phyloP scores from a whole-genome alignment of 495 filamentous ascomycete genomes.

The Aspergillus sparsus region DNA sequence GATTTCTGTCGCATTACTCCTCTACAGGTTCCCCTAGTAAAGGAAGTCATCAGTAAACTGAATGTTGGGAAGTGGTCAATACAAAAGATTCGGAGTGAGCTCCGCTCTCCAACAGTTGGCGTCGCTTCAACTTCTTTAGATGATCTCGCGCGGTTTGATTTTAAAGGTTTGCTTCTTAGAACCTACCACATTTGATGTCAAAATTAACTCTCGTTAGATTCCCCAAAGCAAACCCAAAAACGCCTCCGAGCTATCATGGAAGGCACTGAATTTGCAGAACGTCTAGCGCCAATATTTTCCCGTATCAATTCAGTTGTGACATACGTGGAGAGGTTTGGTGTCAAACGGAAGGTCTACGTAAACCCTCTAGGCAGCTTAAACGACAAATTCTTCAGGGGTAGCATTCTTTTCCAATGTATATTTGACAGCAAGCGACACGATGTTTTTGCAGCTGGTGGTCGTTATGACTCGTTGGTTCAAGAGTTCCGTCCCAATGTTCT shows the following conservation, averaged over 20 bases:
- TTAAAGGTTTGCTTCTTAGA: conserved; percentile 60
- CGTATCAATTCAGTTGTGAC: conserved; percentile 74
- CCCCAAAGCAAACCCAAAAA: conserved; percentile 68
- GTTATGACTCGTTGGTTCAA: conserved; percentile 83
- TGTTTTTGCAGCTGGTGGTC: conserved; percentile 90
- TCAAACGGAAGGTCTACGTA: conserved; percentile 79
- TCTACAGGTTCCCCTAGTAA: conserved; percentile 66
- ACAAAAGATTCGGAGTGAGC: conserved; percentile 80
- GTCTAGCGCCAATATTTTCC: conserved; percentile 69
- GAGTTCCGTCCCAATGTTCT: conserved; percentile 45
- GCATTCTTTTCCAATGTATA: conserved; percentile 86
- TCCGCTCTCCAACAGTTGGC: conserved; percentile 75
- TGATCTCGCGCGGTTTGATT: conserved; percentile 88
- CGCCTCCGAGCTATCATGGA: conserved; percentile 74
- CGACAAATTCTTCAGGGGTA: conserved; percentile 87
- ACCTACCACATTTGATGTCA: conserved; percentile 8
- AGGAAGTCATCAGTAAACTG: conserved; percentile 84
- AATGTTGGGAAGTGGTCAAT: conserved; percentile 82
- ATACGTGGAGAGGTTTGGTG: conserved; percentile 72
- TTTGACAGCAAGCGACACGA: conserved; percentile 82
- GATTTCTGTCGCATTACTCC: conserved; percentile 79
- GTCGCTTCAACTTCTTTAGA: conserved; percentile 89
- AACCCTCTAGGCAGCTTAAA: conserved; percentile 86
- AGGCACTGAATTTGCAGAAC: conserved; percentile 65
- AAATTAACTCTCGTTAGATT: conserved; percentile 51